Conservation (phyloP, 441 rosid species). For the Populus trichocarpa region DNA sequence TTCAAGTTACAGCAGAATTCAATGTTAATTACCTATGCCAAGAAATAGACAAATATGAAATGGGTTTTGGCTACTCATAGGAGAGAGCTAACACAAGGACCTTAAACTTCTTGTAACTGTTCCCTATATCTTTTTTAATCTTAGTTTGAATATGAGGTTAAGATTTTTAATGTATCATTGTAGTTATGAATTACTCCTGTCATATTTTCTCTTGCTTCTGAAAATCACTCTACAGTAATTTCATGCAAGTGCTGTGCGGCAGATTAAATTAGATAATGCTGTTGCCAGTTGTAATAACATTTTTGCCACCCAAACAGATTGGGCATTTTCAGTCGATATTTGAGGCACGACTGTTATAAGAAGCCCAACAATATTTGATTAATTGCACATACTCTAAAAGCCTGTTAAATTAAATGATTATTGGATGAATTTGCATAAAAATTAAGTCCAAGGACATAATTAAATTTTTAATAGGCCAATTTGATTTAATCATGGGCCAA, state of each 20-base stretch:
- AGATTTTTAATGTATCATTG: slow-evolving; percentile 4
- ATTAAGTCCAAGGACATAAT: no score
- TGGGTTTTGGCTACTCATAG: background rate
- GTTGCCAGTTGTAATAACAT: no score
- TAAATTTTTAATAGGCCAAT: no score
- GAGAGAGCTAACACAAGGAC: background rate
- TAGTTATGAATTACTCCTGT: background rate
- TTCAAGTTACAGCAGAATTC: slow-evolving; percentile 66
- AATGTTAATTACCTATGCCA: slow-evolving; percentile 84
- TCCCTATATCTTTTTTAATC: background rate
- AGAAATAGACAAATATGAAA: slow-evolving; percentile 46
- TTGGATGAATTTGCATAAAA: no score
- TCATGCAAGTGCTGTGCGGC: background rate
- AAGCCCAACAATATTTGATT: no score
- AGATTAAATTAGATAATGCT: background rate
- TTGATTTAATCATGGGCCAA: no score
- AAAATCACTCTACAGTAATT: background rate
- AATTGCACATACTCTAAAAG: background rate
- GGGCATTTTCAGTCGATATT: background rate
- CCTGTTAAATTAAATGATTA: no score
- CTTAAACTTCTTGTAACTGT: background rate
- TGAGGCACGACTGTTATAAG: background rate
- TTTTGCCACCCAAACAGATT: background rate
- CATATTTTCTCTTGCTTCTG: background rate
- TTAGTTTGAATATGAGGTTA: background rate